Percentiles rank a stretch among this genome's conserved stretches.
Conservation (phyloP, 2,329 filamentous ascomycete genomes). For the Stemphylium lycopersici region DNA sequence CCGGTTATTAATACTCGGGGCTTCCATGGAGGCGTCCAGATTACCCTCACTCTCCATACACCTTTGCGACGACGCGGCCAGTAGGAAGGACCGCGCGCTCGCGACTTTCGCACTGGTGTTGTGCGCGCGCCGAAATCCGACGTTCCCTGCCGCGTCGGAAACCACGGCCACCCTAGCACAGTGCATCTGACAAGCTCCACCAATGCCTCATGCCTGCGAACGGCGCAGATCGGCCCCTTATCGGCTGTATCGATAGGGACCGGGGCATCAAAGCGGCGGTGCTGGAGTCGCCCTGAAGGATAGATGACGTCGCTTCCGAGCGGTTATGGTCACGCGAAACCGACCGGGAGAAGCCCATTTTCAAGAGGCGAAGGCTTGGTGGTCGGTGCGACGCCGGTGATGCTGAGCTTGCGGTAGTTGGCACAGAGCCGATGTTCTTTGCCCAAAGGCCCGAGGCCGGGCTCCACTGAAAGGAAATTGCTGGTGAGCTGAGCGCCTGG, state of each 20-base stretch:
- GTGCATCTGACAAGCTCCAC: conserved; percentile 1
- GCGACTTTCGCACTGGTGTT: no score
- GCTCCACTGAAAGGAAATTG: conserved; percentile 15
- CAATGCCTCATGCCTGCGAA: neutral
- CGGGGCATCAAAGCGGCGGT: conserved; percentile 8
- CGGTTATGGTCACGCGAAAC: conserved; percentile 2
- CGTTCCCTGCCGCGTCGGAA: conserved; percentile 11
- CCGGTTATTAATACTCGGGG: neutral
- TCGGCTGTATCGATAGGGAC: neutral
- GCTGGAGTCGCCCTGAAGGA: neutral
- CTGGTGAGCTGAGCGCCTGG: neutral
- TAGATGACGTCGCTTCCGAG: neutral
- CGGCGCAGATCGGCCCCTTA: neutral
- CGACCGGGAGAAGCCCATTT: conserved; percentile 1
- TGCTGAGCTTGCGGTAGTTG: conserved; percentile 11
- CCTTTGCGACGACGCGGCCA: conserved; percentile 1
- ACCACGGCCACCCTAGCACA: neutral
- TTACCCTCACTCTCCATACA: neutral
- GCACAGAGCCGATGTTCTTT: conserved; percentile 13
- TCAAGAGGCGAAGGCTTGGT: conserved; percentile 9
- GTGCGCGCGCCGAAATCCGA: neutral
- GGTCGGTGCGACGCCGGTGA: conserved; percentile 24
- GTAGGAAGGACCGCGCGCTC: no score
- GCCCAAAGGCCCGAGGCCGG: conserved; percentile 9
- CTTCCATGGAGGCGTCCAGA: neutral